Base-by-base conservation (phyloP, 495 filamentous ascomycete genomes). In the Viridothelium virens region DNA sequence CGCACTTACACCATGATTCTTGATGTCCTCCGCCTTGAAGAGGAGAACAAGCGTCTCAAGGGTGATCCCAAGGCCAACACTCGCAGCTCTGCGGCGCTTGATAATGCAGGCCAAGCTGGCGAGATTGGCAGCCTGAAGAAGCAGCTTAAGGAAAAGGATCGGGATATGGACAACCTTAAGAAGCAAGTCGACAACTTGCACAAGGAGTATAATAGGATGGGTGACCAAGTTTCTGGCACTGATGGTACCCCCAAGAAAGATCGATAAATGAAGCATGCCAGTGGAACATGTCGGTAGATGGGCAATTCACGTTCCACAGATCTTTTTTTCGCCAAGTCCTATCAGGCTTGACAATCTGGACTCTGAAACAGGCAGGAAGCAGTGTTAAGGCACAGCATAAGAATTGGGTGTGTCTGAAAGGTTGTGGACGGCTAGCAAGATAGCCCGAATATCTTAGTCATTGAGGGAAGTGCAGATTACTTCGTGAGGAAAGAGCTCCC, bases 1-100 rank as follows among this genome's bases (percentile, higher is more conserved):
- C 92, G 95, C 74, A 97, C 95, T 72, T 97, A 97, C 82, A 87
- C 86, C 73, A 92, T 97, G 91, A 97, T 97, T 74, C 85, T 97
- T 63, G 94, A 98, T 69, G 85, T 89, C 10, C 86, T 98, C 66
- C 90, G 90, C 67, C 90, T 98, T 36, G 93, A 98, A 79, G 90
- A 94, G 79, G 89, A 89, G 78, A 82, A 96, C 70, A 96, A 92
- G 86, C 79, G 85, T 66, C 86, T 92, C 74, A 90, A 94, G 77
- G 86, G 87, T 64, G 87, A 93, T 76, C 85, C 87, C 70, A 85
- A 86, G 65, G 81, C 84, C 62, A 74, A 72, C 69, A 87, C 87
- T 71, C 93, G 93, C 83, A 81, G 89, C 74, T 78, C 82, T 36
- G 80, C 81, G 39, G 83, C 83, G 73, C 74, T 90, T 37, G 82